Evolutionary conservation across 345 rosid genomes (phyloP), one percentile per base, ranked within the genome.

Genomic region (Balakata baccata): DNA sequence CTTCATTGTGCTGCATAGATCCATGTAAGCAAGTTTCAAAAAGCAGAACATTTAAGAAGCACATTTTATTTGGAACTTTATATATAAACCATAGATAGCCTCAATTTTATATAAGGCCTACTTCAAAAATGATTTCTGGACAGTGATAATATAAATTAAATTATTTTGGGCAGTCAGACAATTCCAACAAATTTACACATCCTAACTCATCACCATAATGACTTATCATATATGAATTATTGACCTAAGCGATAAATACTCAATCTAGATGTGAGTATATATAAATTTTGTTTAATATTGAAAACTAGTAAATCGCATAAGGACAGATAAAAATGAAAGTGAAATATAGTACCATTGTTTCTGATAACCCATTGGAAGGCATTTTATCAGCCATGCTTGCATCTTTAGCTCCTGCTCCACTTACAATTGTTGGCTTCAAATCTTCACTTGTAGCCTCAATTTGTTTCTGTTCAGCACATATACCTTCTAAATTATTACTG

Each of bases 1-100:
- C 83, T 76, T 78, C 84, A 53, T 69, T 78, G 39, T 74, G 88
- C 97, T 94, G 75, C 69, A 70, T 70, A 73, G 54, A 76, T 65
- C 56, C 66, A 74, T 62, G 38, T 66, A 64, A 71, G 46, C 77
- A 81, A 58, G 38, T 56, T 23, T 76, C 71, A 78, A 75, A 73
- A 79, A 45, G 51, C 56, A 45, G 5, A 72, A 67, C 43, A 72
- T 53, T 38, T 22, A 22, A 61, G 23, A 66, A 46, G 69, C 38
- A 60, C 13, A 58, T 49, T 58, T 41, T 22, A 69, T 72, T 18
- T 20, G 50, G 49, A 68, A 41, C 20, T 65, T 37, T 41, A 50
- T 25, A n/a, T 5, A 17, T 51, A 49, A 54, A 34, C 20, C n/a
- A 50, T 50, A 52, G 0, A 57, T 3, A 25, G n/a, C 14, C 7